phyloP scores from a whole-genome alignment of 805 yeast species.

The Kuraishia borneana region DNA sequence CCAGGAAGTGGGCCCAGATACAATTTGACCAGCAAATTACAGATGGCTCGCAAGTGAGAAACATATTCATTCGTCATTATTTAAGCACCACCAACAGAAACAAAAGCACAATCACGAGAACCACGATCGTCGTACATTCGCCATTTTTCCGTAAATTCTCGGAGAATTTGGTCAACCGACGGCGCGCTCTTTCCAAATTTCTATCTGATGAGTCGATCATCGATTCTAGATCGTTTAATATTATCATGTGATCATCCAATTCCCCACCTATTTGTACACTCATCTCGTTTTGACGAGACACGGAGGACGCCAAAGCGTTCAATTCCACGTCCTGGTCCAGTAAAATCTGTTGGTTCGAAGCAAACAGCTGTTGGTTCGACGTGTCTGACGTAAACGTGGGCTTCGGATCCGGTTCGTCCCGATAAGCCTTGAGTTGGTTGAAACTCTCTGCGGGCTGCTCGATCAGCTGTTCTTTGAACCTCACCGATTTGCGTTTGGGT shows the following conservation, averaged over 20 bases:
- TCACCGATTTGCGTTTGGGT: conserved; percentile 8
- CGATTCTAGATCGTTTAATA: conserved; percentile 37
- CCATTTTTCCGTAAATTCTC: conserved; percentile 33
- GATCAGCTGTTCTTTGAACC: conserved; percentile 11
- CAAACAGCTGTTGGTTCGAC: conserved; percentile 19
- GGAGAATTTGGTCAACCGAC: conserved; percentile 25
- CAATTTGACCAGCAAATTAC: too few relatives aligned
- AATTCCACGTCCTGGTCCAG: conserved; percentile 34
- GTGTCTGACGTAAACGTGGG: conserved; percentile 4
- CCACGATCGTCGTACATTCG: conserved; percentile 35
- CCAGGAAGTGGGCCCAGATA: too few relatives aligned
- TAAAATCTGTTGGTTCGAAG: conserved; percentile 32
- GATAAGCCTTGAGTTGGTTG: background rate
- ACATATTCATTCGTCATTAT: conserved; percentile 5
- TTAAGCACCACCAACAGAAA: conserved; percentile 29
- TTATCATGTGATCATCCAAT: conserved; percentile 32
- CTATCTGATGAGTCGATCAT: conserved; percentile 31
- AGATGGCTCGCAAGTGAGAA: background rate
- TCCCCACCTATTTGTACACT: conserved; percentile 37
- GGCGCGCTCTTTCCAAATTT: conserved; percentile 27
- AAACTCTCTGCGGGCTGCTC: conserved; percentile 6
- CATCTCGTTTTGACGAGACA: conserved; percentile 30
- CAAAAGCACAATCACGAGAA: conserved; percentile 30
- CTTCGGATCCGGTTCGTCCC: background rate
- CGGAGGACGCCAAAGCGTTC: conserved; percentile 26